Conservation (phyloP, 768 basidiomycete genomes). For the Cubamyces lactineus region DNA sequence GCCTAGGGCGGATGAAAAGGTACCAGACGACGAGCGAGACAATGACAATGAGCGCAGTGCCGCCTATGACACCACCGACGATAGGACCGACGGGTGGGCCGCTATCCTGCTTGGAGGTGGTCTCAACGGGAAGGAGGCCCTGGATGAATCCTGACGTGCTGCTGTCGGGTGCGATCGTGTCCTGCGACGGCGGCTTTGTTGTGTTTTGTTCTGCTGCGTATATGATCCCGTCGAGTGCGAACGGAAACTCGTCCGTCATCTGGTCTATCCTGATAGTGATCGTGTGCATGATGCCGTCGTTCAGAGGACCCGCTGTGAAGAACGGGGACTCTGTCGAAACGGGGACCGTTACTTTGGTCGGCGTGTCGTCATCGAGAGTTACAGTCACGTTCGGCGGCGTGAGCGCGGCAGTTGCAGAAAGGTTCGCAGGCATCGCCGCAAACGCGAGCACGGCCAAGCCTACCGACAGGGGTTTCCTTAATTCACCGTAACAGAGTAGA, state of each 20-base stretch:
- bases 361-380: background rate
- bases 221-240: conserved; percentile 5
- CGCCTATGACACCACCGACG: conserved; percentile 6
- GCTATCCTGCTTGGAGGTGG: background rate
- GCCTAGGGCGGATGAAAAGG: conserved; percentile 10
- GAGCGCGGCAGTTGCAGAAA: background rate
- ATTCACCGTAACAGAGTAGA: background rate
- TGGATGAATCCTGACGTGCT: background rate
- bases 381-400: background rate
- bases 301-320: background rate
- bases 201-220: background rate
- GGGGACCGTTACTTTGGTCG: background rate
- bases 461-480: background rate
- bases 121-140: background rate
- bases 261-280: conserved; percentile 1
- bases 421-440: background rate
- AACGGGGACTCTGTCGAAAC: background rate
- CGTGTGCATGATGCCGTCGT: background rate
- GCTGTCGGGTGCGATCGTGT: background rate
- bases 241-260: conserved; percentile 4
- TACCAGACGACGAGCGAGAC: conserved; percentile 10
- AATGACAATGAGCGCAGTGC: conserved; percentile 3
- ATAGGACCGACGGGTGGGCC: conserved; percentile 5
- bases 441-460: background rate
- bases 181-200: background rate